Evolutionary conservation across 2,329 filamentous ascomycete genomes (phyloP).

Genomic region (Zymoseptoria ardabiliae): DNA sequence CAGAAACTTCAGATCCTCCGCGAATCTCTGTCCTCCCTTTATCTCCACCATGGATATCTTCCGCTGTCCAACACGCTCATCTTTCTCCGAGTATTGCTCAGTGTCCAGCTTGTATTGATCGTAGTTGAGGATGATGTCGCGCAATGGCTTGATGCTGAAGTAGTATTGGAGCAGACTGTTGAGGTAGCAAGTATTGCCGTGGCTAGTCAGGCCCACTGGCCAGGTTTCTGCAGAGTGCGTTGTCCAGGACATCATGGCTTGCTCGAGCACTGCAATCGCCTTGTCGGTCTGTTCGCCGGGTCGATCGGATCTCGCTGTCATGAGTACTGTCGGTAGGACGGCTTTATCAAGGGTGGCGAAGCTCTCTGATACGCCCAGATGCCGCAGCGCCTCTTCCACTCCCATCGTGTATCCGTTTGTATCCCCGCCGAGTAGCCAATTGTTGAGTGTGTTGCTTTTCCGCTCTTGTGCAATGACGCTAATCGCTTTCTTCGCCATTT

Average conservation of each 20-base stretch:
- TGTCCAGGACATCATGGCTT: slow-evolving; percentile 17
- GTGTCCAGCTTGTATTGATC: slow-evolving; percentile 63
- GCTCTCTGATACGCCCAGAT: slow-evolving; percentile 31
- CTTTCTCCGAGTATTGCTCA: slow-evolving; percentile 53
- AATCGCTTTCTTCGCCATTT: slow-evolving; percentile 49
- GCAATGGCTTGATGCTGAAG: slow-evolving; percentile 76
- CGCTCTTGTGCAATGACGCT: slow-evolving; percentile 52
- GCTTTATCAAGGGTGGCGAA: slow-evolving; percentile 20
- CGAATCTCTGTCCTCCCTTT: slow-evolving; percentile 30
- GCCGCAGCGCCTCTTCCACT: slow-evolving; percentile 45
- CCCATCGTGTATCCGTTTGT: slow-evolving; percentile 48
- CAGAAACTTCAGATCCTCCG: slow-evolving; percentile 27
- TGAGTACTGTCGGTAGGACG: slow-evolving; percentile 18
- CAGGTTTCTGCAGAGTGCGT: slow-evolving; percentile 35
- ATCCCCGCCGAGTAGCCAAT: slow-evolving; percentile 48
- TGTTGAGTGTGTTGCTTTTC: slow-evolving; percentile 47
- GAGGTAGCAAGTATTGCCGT: slow-evolving; percentile 95
- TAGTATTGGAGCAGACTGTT: slow-evolving; percentile 96
- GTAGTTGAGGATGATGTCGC: slow-evolving; percentile 72
- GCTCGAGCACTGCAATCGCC: slow-evolving; percentile 26
- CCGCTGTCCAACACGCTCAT: slow-evolving; percentile 69
- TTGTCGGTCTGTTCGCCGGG: slow-evolving; percentile 28
- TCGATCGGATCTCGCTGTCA: slow-evolving; percentile 17
- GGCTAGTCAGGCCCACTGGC: slow-evolving; percentile 83
- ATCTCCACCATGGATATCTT: slow-evolving; percentile 41